A percentile compares a stretch with the other conserved stretches of the same genome.
These are phyloP conservation scores for Jatropha multifida DNA, from an alignment of 441 rosid species.

Conservation along the genomic window DNA sequence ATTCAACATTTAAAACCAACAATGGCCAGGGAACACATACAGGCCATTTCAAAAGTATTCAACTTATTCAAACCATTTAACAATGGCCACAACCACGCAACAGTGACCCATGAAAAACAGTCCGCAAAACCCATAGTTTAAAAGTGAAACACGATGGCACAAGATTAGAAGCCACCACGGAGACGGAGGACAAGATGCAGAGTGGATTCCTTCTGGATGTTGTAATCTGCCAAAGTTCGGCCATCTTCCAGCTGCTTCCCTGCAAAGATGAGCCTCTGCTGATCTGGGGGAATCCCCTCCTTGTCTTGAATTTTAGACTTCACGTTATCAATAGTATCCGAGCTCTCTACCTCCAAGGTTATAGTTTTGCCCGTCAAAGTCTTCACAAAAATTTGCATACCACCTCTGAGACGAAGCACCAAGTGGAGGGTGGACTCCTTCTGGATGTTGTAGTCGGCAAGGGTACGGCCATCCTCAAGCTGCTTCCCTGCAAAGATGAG, in stretches of 20 bases:
- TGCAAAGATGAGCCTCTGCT: slow-evolving; percentile 38
- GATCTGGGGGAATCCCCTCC: slow-evolving; percentile 40
- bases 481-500: slow-evolving; percentile 38
- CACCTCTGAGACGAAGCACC: slow-evolving; percentile 31
- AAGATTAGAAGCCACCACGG: slow-evolving; percentile 4
- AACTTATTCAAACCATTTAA: neutral
- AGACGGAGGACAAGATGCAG: slow-evolving; percentile 10
- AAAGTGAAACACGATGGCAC: neutral
- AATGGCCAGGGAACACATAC: too few relatives aligned
- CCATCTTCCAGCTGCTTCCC: slow-evolving; percentile 40
- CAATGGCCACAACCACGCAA: neutral
- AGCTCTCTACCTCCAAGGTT: slow-evolving; percentile 34
- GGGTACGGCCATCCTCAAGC: slow-evolving; percentile 33
- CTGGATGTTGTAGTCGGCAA: slow-evolving; percentile 39
- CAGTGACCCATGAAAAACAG: neutral
- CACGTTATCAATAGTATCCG: slow-evolving; percentile 36
- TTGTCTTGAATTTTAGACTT: slow-evolving; percentile 40
- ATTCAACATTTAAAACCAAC: neutral
- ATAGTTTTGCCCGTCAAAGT: slow-evolving; percentile 35
- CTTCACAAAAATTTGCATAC: slow-evolving; percentile 39
- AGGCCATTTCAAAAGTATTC: too few relatives aligned
- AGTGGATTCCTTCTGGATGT: slow-evolving; percentile 26
- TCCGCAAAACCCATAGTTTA: neutral
- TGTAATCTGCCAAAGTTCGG: slow-evolving; percentile 34
- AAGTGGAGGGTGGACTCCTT: slow-evolving; percentile 36